Evolutionary conservation across 495 filamentous ascomycete species (phyloP), one percentile per base, ranked within the genome.

Genomic region (Xylaria sp.): DNA sequence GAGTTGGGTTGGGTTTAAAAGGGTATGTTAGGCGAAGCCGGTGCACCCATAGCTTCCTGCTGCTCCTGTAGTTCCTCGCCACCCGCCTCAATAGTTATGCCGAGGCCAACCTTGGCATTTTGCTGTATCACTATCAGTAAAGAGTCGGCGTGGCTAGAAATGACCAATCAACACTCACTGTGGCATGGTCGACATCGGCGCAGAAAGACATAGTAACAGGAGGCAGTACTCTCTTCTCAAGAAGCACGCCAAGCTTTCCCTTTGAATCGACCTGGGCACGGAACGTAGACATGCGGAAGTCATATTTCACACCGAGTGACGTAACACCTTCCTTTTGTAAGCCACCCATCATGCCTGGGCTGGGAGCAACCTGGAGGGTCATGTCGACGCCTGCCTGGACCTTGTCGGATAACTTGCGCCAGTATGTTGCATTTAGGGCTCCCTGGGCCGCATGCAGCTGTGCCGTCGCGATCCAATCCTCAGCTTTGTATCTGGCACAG

Each of bases 331-430:
- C 95, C 77, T 93, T 93, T 75, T 88, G 88, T 61, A 88, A 78
- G 26, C 88, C 86, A 72, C 90, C 92, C 90, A 96, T 90, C 74
- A 90, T 79, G 40, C 83, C 85, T 57, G 85, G 82, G 41, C 85
- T 85, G 62, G 93, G 93, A 41, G 88, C 87, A 76, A 97, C 91
- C 73, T 92, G 88, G 67, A 99, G 88, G 78, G 95, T 97, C 87
- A 96, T 89, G 72, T 98, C 95, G 72, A 97, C 93, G 81, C 97
- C 97, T 69, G 93, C 95, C 82, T 98, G 95, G 37, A 99, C 93
- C 78, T 93, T 93, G 67, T 98, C 96, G n/a, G 93, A 94, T 75
- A 99, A 82, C 75, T 88, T 91, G 73, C 92, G 89, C 97, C 97
- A 99, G 88, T 95, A 99, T 7, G 94, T 94, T n/a, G 94, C 90